Conservation (phyloP, 352 stramenopile species). For the Blastocystis sp. region DNA sequence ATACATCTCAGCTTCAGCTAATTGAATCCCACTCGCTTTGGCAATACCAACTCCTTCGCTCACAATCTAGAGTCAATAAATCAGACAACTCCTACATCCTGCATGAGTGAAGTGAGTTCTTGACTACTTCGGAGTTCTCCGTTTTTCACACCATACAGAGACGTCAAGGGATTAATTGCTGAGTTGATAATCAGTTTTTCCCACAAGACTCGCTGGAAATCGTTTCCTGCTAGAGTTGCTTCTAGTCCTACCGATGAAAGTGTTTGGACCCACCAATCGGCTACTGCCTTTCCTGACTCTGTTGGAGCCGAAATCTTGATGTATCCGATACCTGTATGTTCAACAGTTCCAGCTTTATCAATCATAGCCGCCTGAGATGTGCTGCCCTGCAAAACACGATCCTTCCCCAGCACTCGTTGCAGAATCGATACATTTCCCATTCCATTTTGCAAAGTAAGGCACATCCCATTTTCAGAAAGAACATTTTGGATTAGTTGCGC, state of each 20-base stretch:
- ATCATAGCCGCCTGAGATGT: conserved; percentile 52
- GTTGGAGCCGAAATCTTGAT: conserved; percentile 45
- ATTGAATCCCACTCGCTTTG: background rate
- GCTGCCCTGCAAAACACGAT: conserved; percentile 54
- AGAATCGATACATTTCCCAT: conserved; percentile 62
- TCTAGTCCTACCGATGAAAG: background rate
- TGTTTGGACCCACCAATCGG: conserved; percentile 37
- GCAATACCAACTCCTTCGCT: conserved; percentile 10
- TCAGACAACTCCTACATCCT: background rate
- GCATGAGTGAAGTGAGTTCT: background rate
- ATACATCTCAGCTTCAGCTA: conserved; percentile 13
- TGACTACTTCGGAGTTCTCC: background rate
- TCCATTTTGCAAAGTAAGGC: conserved; percentile 58
- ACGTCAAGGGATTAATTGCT: conserved; percentile 37
- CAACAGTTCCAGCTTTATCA: conserved; percentile 5
- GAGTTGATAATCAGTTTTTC: conserved; percentile 55
- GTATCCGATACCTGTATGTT: conserved; percentile 46
- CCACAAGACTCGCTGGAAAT: conserved; percentile 34
- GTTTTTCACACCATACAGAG: conserved; percentile 6
- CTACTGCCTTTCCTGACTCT: background rate
- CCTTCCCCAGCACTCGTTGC: conserved; percentile 42
- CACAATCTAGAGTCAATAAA: conserved; percentile 21
- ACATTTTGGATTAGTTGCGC: conserved; percentile 22
- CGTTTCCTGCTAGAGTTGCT: background rate
- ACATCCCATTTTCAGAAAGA: conserved; percentile 8